Conservation (phyloP, 495 filamentous ascomycete species). For the Hypoxylon lenormandii region DNA sequence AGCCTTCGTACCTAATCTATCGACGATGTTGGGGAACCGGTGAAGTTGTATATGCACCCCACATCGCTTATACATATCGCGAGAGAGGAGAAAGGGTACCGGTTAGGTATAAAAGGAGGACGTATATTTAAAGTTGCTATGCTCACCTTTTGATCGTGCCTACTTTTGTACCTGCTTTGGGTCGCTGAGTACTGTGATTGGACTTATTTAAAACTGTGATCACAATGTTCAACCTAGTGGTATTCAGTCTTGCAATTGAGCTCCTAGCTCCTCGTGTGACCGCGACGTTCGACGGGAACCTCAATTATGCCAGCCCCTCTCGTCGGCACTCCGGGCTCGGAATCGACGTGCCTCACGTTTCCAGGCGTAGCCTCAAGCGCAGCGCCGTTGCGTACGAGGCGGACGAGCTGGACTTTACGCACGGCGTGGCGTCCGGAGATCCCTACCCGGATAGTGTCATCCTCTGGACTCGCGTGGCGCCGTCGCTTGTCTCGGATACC, state of each 20-base stretch:
- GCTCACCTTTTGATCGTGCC: no score
- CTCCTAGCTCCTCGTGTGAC: slow-evolving; percentile 16
- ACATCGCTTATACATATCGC: slow-evolving; percentile 27
- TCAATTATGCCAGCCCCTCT: slow-evolving; percentile 72
- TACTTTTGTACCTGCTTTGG: not conserved
- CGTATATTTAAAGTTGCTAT: slow-evolving; percentile 5
- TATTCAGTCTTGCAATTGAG: slow-evolving; percentile 23
- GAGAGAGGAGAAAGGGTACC: slow-evolving; percentile 4
- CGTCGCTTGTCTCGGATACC: slow-evolving; percentile 64
- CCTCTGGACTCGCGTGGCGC: slow-evolving; percentile 75
- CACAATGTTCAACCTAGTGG: slow-evolving; percentile 25
- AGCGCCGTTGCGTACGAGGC: slow-evolving; percentile 70
- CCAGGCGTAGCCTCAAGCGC: slow-evolving; percentile 55
- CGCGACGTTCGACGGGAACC: slow-evolving; percentile 57
- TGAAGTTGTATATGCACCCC: slow-evolving; percentile 16
- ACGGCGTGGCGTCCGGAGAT: slow-evolving; percentile 77
- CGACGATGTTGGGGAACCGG: slow-evolving; percentile 4
- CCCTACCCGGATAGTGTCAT: slow-evolving; percentile 73
- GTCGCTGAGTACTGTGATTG: not conserved
- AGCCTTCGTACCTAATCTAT: slow-evolving; percentile 5
- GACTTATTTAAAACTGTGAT: slow-evolving; percentile 1
- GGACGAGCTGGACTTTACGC: slow-evolving; percentile 70
- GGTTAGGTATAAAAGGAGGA: slow-evolving; percentile 23
- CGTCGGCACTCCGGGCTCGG: slow-evolving; percentile 67
- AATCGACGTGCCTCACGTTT: slow-evolving; percentile 62